phyloP scores from a whole-genome alignment of 768 basidiomycete genomes.

The Mycena crocata region DNA sequence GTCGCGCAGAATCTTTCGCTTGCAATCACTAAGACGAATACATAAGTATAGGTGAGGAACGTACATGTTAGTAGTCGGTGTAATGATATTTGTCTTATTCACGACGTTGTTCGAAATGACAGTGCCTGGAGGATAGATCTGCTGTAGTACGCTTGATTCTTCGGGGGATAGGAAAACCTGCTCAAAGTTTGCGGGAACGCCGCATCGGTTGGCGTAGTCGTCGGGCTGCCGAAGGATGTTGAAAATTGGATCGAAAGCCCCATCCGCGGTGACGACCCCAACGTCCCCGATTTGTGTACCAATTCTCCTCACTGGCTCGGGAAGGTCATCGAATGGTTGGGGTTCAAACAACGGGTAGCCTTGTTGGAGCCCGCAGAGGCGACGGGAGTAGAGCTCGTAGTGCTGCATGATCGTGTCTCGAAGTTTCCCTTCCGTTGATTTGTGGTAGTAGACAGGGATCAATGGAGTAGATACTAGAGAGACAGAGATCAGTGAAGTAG shows the following conservation, averaged over 20 bases:
- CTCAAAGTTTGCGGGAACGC: slow-evolving; percentile 25
- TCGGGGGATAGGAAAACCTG: background rate
- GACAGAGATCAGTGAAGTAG: no score
- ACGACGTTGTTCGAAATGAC: slow-evolving; percentile 4
- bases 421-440: no score
- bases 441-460: no score
- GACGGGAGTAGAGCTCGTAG: no score
- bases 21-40: background rate
- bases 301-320: background rate
- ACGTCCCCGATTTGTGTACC: slow-evolving; percentile 31
- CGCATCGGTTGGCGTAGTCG: slow-evolving; percentile 22
- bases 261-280: slow-evolving; percentile 25
- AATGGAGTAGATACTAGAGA: no score
- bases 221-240: slow-evolving; percentile 21
- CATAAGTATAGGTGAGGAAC: background rate
- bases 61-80: background rate
- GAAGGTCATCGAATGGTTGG: slow-evolving; percentile 6
- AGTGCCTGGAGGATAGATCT: background rate
- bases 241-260: slow-evolving; percentile 30
- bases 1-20: background rate
- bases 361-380: no score
- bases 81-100: background rate
- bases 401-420: no score
- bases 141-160: no score
- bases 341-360: slow-evolving; percentile 17